These are phyloP conservation scores for Aristolochia contorta DNA, from an alignment of 164 flowering plant genomes.

Conservation along the genomic window DNA sequence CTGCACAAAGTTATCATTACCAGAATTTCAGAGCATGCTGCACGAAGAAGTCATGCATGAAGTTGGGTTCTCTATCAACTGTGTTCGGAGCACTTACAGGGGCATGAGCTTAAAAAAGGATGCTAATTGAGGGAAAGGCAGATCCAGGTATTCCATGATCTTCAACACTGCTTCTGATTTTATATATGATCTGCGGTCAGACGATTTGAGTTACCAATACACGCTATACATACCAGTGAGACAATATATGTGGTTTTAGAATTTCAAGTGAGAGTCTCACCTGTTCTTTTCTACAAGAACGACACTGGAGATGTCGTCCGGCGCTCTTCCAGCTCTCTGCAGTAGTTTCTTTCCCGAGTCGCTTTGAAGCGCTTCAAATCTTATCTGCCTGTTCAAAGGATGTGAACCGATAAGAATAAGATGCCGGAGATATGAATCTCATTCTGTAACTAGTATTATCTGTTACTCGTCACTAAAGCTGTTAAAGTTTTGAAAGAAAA, in stretches of 20 bases:
- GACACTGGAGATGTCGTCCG: conserved; percentile 3
- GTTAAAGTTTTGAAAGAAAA: not conserved
- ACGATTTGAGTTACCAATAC: too few relatives aligned
- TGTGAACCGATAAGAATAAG: not conserved
- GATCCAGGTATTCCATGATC: conserved; percentile 84
- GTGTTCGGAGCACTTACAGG: conserved; percentile 35
- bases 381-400: not conserved
- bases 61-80: not conserved
- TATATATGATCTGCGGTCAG: conserved; percentile 58
- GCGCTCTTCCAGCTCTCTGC: conserved; percentile 4
- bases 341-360: not conserved
- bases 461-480: not conserved
- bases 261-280: not conserved
- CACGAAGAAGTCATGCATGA: not conserved
- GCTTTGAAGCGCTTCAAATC: conserved; percentile 5
- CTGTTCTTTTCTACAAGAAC: conserved; percentile 1
- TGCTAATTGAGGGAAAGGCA: conserved; percentile 88
- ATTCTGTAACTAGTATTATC: not conserved
- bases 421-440: not conserved
- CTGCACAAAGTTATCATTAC: conserved; percentile 30
- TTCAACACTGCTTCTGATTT: conserved; percentile 92
- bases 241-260: too few relatives aligned
- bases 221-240: too few relatives aligned
- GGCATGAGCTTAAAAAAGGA: conserved; percentile 71
- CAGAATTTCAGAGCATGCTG: not conserved